Conservation (phyloP, 1,284 basidiomycete species). For the Tilletiaria anomala region DNA sequence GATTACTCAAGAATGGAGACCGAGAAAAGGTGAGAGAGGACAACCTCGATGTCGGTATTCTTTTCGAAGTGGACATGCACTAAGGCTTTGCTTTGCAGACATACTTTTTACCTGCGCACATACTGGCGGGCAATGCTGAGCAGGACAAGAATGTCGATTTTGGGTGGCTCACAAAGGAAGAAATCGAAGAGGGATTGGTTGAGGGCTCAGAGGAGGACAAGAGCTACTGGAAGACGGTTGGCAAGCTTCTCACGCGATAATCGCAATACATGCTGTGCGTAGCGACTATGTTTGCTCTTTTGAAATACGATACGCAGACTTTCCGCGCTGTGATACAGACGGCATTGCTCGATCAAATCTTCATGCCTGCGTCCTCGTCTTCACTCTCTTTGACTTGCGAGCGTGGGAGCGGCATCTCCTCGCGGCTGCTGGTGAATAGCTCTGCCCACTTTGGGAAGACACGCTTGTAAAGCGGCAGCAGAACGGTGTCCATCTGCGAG, state of each 20-base stretch:
- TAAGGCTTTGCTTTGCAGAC: neutral
- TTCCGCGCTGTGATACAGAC: no score
- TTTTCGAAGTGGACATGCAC: neutral
- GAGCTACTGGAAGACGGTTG: neutral
- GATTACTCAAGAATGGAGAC: constrained; percentile 7
- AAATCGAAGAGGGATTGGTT: neutral
- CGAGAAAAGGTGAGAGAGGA: no score
- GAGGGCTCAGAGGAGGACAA: neutral
- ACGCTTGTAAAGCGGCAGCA: constrained; percentile 79
- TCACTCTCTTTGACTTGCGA: neutral
- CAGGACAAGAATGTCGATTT: neutral
- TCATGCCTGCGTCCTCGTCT: no score
- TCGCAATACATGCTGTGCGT: neutral
- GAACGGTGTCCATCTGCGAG: constrained; percentile 88
- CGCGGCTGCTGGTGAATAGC: constrained; percentile 3
- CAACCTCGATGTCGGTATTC: neutral
- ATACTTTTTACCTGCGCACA: neutral
- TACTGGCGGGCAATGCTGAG: neutral
- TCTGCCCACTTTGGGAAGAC: constrained; percentile 65
- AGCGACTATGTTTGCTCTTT: no score
- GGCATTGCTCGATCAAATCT: no score
- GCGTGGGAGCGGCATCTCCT: constrained; percentile 7
- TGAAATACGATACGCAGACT: no score
- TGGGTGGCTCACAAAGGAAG: neutral
- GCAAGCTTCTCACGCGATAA: neutral